phyloP scores from a whole-genome alignment of 2,329 filamentous ascomycete species.

The Cladosporium sp. region DNA sequence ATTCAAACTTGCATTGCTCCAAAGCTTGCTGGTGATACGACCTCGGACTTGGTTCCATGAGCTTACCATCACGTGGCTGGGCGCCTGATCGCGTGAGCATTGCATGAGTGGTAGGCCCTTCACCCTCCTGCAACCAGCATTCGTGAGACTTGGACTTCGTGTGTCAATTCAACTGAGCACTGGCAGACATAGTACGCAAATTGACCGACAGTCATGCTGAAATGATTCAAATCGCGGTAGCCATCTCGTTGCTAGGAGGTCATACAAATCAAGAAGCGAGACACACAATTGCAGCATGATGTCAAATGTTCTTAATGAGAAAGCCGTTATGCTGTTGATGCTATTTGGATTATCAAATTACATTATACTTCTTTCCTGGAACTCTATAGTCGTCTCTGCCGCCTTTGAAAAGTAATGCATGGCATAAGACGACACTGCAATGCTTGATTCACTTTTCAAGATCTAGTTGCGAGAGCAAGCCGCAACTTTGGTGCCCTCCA shows the following conservation, averaged over 20 bases:
- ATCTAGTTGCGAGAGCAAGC: neutral
- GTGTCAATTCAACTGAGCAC: neutral
- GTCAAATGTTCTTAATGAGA: too few relatives aligned
- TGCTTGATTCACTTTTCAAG: neutral
- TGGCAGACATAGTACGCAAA: neutral
- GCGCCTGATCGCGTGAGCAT: conserved; percentile 10
- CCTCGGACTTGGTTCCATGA: conserved; percentile 3
- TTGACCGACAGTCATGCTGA: neutral
- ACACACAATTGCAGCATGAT: neutral
- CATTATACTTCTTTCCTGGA: neutral
- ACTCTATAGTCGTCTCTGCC: too few relatives aligned
- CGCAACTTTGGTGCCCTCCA: neutral
- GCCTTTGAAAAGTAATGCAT: neutral
- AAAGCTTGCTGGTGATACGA: neutral
- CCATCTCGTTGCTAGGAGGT: neutral
- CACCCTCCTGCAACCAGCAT: neutral
- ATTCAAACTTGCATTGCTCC: neutral
- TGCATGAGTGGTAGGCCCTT: neutral
- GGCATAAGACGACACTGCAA: neutral
- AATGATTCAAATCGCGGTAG: neutral
- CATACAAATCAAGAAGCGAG: neutral
- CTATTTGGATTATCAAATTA: neutral
- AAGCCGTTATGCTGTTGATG: neutral
- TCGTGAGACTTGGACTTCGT: neutral
- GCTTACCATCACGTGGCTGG: conserved; percentile 4